phyloP scores from a whole-genome alignment of 352 stramenopile genomes.

The Globisporangium spiculum region DNA sequence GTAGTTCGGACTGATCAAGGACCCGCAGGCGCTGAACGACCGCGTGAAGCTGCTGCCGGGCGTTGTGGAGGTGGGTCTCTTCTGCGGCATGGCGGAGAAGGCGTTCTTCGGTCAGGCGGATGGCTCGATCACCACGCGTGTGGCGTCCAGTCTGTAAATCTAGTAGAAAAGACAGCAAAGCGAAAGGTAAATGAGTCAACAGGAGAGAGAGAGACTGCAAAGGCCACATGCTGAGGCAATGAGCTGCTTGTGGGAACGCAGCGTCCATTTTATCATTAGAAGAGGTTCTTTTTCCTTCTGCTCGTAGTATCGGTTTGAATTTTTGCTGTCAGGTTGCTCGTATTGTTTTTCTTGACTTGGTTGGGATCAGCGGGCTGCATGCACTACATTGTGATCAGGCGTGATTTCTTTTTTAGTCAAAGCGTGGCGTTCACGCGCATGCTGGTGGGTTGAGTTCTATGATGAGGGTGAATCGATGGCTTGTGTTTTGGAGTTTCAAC shows the following conservation, averaged over 20 bases:
- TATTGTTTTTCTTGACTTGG: neutral
- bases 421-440: neutral
- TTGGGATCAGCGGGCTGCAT: neutral
- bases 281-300: neutral
- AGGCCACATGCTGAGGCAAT: neutral
- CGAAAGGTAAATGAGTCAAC: neutral
- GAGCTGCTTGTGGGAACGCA: neutral
- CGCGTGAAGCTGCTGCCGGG: slow-evolving; percentile 79
- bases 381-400: neutral
- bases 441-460: neutral
- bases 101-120: slow-evolving; percentile 86
- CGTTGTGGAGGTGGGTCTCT: slow-evolving; percentile 87
- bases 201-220: neutral
- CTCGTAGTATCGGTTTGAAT: neutral
- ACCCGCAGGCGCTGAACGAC: slow-evolving; percentile 66
- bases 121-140: slow-evolving; percentile 71
- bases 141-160: slow-evolving; percentile 27
- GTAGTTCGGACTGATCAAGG: slow-evolving; percentile 69
- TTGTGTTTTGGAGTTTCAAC: neutral
- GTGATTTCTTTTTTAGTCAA: neutral
- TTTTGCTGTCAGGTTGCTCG: neutral
- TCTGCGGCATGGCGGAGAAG: slow-evolving; percentile 87
- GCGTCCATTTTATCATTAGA: neutral
- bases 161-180: slow-evolving; percentile 11
- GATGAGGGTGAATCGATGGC: neutral